Evolutionary conservation across 331 rosid genomes (phyloP), one percentile per base, ranked within the genome.

Genomic region (Quercus phellos): DNA sequence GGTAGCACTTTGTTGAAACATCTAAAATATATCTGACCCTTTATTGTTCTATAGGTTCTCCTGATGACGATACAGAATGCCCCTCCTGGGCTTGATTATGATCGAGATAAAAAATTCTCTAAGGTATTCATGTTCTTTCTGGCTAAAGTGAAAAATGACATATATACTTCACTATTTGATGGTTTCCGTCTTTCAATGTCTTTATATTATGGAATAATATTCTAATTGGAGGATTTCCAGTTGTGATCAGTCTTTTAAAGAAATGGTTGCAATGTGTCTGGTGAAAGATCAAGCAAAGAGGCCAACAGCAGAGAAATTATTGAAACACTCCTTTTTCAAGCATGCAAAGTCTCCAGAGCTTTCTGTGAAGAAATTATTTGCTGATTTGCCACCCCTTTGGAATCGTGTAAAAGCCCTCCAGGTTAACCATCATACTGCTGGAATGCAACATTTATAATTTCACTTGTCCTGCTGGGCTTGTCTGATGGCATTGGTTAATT

Each of bases 201-300:
- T 75, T 69, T 84, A 53, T 64, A 26, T 83, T 78, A 21, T 79
- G 27, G 83, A 79, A 82, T 85, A 81, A 86, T 87, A 83, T 82
- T 87, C 94, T 95, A 91, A 95, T 93, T 91, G 88, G 91, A 89
- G 91, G 90, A 90, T 91, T 90, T 93, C 89, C 97, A 91, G 99
- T 91, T 85, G 98, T 93, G 85, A 90, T 83, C 99, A 95, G 99
- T 91, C 97, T 88, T 95, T 95, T 89, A 95, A 95, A 91, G 98
- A 95, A 87, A 91, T 95, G 98, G 99, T 93, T 90, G 98, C 99
- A 60, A 95, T 95, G 99, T 93, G 99, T 90, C 87, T 95, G 87
- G 99, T 95, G 78, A 95, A 95, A 90, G 99, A 95, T 85, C 99
- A 93, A 84, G 76, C 98, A 56, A 95, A 93, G 92, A 89, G 99